Conservation (phyloP, 164 flowering plant species). For the Litsea cubeba region DNA sequence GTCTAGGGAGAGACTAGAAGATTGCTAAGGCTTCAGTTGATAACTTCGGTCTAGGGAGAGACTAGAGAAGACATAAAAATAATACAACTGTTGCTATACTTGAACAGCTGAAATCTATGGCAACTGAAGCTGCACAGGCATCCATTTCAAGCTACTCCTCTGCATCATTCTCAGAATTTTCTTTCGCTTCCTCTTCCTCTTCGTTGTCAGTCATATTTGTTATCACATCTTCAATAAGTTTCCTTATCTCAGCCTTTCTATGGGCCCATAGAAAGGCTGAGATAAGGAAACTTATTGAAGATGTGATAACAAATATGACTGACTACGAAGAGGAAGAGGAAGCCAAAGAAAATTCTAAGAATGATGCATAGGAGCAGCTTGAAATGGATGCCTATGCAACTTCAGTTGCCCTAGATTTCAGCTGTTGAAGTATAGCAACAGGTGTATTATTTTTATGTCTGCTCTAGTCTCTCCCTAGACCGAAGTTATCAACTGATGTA, state of each 20-base stretch:
- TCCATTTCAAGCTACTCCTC: conserved; percentile 12
- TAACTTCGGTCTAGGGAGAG: background rate
- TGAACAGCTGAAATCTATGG: no score
- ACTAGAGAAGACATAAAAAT: no score
- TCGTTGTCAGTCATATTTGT: conserved; percentile 69
- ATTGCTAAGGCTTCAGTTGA: background rate
- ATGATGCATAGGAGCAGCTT: no score
- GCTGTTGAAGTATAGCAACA: no score
- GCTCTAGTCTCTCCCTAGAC: no score
- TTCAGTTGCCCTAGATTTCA: no score
- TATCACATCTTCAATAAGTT: conserved; percentile 63
- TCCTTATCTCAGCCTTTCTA: conserved; percentile 42
- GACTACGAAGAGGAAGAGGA: conserved; percentile 61
- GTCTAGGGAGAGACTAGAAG: no score
- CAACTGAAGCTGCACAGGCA: background rate
- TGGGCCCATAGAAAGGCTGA: no score
- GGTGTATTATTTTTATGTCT: no score
- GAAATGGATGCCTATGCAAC: no score
- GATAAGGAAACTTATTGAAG: conserved; percentile 33
- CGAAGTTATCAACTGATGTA: no score
- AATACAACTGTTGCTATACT: no score
- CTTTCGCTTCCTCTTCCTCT: conserved; percentile 42
- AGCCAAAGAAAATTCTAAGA: conserved; percentile 18
- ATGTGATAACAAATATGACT: conserved; percentile 38
- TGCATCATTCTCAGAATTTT: background rate